A percentile compares a stretch with the other conserved stretches of the same genome.
phyloP scores from a whole-genome alignment of 1,139 yeast species.

The Pichia cactophila region DNA sequence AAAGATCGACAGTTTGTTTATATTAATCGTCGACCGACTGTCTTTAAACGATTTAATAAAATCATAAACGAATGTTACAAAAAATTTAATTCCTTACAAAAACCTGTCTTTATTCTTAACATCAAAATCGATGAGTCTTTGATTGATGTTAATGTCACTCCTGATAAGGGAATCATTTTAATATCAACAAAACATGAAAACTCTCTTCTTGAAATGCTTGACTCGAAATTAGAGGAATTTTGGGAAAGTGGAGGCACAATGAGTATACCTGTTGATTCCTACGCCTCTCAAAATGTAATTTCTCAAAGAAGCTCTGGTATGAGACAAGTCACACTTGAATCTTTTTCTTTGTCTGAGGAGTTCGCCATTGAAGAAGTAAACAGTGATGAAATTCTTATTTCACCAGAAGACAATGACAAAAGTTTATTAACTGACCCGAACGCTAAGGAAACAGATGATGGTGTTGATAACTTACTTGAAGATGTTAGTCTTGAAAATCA shows the following conservation, averaged over 20 bases:
- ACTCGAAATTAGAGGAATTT: constrained; percentile 34
- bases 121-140: constrained; percentile 43
- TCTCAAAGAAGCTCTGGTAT: constrained; percentile 5
- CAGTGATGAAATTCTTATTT: neutral
- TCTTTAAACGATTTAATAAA: constrained; percentile 47
- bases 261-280: constrained; percentile 31
- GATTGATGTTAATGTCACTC: constrained; percentile 81
- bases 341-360: constrained; percentile 6
- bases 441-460: neutral
- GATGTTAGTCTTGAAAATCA: neutral
- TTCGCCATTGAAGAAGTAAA: neutral
- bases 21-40: constrained; percentile 71
- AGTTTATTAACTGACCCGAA: too few relatives aligned
- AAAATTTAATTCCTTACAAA: constrained; percentile 62
- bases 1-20: constrained; percentile 69
- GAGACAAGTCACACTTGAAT: constrained; percentile 13
- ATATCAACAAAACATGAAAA: constrained; percentile 51
- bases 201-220: constrained; percentile 44
- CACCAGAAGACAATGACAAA: too few relatives aligned
- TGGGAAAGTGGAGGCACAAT: constrained; percentile 40
- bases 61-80: constrained; percentile 68
- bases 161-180: constrained; percentile 73
- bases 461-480: neutral
- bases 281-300: constrained; percentile 6
- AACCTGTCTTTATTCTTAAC: constrained; percentile 65